phyloP scores from a whole-genome alignment of 495 filamentous ascomycete species.

The Talaromyces liani region DNA sequence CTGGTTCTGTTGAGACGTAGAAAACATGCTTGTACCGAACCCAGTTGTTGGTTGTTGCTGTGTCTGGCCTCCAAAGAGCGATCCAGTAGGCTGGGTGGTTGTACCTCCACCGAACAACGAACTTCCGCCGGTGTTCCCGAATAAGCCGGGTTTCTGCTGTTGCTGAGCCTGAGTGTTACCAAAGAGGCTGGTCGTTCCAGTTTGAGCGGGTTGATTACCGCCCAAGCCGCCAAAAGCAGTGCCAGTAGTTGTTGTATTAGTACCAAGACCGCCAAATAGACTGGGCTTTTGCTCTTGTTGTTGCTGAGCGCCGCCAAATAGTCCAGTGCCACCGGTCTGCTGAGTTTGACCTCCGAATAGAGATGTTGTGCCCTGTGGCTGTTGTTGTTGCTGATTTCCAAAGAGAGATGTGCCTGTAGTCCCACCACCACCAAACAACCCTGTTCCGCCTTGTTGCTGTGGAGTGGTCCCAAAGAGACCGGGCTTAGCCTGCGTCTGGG shows the following conservation, averaged over 20 bases:
- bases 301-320: constrained; percentile 33
- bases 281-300: constrained; percentile 49
- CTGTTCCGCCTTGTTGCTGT: constrained; percentile 31
- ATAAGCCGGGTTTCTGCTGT: constrained; percentile 17
- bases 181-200: constrained; percentile 40
- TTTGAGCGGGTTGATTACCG: constrained; percentile 20
- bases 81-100: constrained; percentile 31
- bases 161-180: constrained; percentile 16
- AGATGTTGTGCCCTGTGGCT: constrained; percentile 36
- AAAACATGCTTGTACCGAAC: constrained; percentile 57
- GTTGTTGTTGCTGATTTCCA: constrained; percentile 32
- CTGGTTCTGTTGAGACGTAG: constrained; percentile 41
- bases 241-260: constrained; percentile 11
- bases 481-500: constrained; percentile 34
- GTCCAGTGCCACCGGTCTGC: constrained; percentile 16
- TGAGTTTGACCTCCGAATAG: constrained; percentile 23
- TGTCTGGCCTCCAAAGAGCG: constrained; percentile 57
- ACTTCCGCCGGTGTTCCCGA: constrained; percentile 18
- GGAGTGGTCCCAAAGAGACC: constrained; percentile 27
- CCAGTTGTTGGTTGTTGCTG: constrained; percentile 50
- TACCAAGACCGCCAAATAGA: constrained; percentile 46
- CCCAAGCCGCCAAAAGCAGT: constrained; percentile 18
- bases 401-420: constrained; percentile 32
- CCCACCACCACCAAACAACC: constrained; percentile 36
- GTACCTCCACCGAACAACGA: constrained; percentile 41